Conservation (phyloP, 306 rosid species). For the Psophocarpus tetragonolobus region DNA sequence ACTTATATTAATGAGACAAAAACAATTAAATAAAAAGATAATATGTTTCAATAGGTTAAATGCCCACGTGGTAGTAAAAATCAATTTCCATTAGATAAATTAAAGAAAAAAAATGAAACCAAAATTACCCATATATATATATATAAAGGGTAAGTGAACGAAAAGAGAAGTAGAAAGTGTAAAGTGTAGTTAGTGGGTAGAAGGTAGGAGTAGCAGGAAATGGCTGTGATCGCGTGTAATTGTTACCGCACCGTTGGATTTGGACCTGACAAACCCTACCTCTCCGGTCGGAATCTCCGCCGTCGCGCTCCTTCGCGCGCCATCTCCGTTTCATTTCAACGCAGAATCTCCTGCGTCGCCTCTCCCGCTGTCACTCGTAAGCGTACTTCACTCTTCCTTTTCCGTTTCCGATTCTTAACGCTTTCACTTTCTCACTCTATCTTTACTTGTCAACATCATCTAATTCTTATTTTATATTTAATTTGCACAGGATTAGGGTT, state of each 20-base stretch:
- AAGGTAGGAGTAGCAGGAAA: background rate
- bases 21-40: too few species aligned
- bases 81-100: too few species aligned
- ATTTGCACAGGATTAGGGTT: slow-evolving; percentile 35
- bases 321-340: background rate
- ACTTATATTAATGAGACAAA: too few species aligned
- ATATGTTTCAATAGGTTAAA: too few species aligned
- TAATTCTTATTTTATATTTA: background rate
- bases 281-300: slow-evolving; percentile 37
- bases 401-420: background rate
- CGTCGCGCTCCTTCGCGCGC: background rate
- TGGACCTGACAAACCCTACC: slow-evolving; percentile 40
- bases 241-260: slow-evolving; percentile 31
- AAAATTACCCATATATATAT: background rate
- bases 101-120: background rate
- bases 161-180: background rate
- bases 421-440: background rate
- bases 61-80: too few species aligned
- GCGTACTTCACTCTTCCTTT: slow-evolving; percentile 23
- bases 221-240: slow-evolving; percentile 51
- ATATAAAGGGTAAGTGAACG: too few species aligned
- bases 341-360: slow-evolving; percentile 51
- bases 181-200: background rate
- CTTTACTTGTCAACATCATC: background rate
- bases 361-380: slow-evolving; percentile 35